Conservation (phyloP, 345 rosid species). For the Kandelia obovata region DNA sequence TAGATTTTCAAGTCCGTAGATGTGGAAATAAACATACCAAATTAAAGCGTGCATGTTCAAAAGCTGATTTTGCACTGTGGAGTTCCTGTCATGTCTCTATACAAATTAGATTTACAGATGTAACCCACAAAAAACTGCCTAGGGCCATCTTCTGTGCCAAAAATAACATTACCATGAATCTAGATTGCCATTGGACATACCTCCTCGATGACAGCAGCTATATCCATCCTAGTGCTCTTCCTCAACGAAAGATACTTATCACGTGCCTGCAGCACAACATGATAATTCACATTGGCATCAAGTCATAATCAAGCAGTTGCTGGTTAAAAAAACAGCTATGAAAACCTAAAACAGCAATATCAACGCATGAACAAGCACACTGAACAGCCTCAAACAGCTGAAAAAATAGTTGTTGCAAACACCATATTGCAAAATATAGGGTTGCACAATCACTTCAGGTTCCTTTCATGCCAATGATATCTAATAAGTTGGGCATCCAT, state of each 20-base stretch:
- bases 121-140: constrained; percentile 18
- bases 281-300: constrained; percentile 12
- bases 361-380: not conserved
- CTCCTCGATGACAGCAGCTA: constrained; percentile 66
- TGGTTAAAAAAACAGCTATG: not conserved
- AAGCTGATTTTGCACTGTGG: constrained; percentile 55
- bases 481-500: not conserved
- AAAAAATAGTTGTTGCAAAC: too few species aligned
- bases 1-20: not conserved
- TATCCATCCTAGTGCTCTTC: constrained; percentile 67
- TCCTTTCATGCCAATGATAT: constrained; percentile 1
- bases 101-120: constrained; percentile 44
- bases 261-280: constrained; percentile 48
- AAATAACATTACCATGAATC: constrained; percentile 10
- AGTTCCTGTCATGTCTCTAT: constrained; percentile 63
- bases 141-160: constrained; percentile 10
- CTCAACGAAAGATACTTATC: constrained; percentile 74
- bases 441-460: not conserved
- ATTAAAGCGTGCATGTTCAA: constrained; percentile 70
- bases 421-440: too few species aligned
- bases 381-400: not conserved
- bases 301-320: constrained; percentile 10
- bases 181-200: constrained; percentile 33
- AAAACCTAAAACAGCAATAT: constrained; percentile 9
- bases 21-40: constrained; percentile 37